phyloP scores from a whole-genome alignment of 108 stramenopile species.

The Discostella stelligeroides region DNA sequence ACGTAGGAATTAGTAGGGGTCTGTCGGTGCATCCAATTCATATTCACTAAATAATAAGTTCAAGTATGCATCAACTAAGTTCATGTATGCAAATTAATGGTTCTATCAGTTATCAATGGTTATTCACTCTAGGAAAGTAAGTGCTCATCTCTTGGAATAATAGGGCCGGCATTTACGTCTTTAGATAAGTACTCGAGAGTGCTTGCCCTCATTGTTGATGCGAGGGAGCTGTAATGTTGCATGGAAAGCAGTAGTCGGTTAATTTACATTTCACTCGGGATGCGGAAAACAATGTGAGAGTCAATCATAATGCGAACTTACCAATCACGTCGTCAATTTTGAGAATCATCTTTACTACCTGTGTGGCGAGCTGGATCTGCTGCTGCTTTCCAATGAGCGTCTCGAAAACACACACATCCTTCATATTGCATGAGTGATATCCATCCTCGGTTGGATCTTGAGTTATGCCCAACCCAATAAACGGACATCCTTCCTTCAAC shows the following conservation, averaged over 20 bases:
- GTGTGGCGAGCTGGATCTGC: constrained; percentile 98
- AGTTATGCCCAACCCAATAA: constrained; percentile 92
- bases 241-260: background rate
- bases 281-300: background rate
- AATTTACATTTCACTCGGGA: background rate
- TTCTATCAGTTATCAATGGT: background rate
- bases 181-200: no score
- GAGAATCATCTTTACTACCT: constrained; percentile 99
- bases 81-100: background rate
- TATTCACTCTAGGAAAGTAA: no score
- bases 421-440: constrained; percentile 87
- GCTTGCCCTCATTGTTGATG: background rate
- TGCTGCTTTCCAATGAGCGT: constrained; percentile 99
- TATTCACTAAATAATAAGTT: no score
- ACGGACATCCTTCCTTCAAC: constrained; percentile 84
- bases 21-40: background rate
- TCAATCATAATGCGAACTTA: background rate
- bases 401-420: constrained; percentile 96
- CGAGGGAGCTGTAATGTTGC: constrained; percentile 7
- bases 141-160: no score
- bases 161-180: background rate
- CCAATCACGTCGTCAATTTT: constrained; percentile 99
- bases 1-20: background rate
- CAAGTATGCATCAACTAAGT: no score
- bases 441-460: constrained; percentile 66